phyloP scores from a whole-genome alignment of 139 green algal species.

The Zygnema circumcarinatum region DNA sequence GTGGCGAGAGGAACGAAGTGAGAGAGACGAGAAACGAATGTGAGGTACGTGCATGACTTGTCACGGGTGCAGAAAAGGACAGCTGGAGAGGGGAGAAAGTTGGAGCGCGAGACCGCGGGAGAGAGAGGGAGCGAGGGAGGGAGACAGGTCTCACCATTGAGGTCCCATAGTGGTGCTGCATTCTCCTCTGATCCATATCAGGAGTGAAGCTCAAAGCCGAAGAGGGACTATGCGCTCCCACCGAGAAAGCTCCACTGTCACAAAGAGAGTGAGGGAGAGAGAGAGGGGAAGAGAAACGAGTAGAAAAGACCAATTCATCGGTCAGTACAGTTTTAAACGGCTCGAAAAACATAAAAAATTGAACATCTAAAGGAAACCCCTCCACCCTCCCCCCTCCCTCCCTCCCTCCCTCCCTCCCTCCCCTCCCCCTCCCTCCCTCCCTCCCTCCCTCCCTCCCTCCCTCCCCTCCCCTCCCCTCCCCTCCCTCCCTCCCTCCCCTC shows the following conservation, averaged over 20 bases:
- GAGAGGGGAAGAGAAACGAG: background rate
- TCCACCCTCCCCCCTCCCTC: no score
- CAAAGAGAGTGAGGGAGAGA: background rate
- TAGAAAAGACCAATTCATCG: background rate
- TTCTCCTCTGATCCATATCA: background rate
- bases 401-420: background rate
- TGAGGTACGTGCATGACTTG: background rate
- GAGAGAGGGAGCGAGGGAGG: no score
- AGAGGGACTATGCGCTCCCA: background rate
- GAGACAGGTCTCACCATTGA: slow-evolving; percentile 1
- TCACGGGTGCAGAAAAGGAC: background rate
- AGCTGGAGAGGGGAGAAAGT: background rate
- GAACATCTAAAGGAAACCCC: background rate
- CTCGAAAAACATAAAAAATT: background rate
- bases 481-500: background rate
- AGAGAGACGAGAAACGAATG: background rate
- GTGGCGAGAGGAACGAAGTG: background rate
- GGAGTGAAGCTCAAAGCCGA: background rate
- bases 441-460: no score
- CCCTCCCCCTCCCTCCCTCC: no score
- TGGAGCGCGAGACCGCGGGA: no score
- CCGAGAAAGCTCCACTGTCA: background rate
- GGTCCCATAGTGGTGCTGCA: background rate
- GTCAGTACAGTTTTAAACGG: background rate
- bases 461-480: no score